These are phyloP conservation scores for Colletotrichum simmondsii DNA, from an alignment of 2,329 filamentous ascomycete species.

Conservation along the genomic window DNA sequence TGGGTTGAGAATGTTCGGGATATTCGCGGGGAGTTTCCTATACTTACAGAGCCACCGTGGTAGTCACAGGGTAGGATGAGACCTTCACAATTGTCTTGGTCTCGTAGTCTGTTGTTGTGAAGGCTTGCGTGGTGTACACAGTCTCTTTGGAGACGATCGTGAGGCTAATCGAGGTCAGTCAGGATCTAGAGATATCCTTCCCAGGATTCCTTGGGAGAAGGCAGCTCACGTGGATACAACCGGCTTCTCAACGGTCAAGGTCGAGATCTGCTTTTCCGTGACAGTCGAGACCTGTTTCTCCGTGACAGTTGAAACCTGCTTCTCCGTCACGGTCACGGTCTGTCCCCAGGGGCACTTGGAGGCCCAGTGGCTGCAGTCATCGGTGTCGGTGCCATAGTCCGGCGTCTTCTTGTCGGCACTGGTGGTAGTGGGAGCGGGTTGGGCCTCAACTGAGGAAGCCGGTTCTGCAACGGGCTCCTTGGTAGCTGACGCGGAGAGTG, in stretches of 20 bases:
- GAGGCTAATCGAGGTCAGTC: not conserved
- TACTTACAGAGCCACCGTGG: slow-evolving; percentile 31
- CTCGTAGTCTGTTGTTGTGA: slow-evolving; percentile 28
- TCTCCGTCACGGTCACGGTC: slow-evolving; percentile 25
- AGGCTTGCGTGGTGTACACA: slow-evolving; percentile 22
- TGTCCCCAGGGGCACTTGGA: slow-evolving; percentile 30
- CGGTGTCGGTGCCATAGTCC: slow-evolving; percentile 21
- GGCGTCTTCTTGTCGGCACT: slow-evolving; percentile 2
- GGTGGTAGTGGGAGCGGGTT: slow-evolving; percentile 11
- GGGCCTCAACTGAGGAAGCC: not conserved
- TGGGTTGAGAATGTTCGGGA: not conserved
- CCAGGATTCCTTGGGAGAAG: not conserved
- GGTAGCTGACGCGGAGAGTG: not conserved
- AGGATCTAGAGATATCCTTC: not conserved
- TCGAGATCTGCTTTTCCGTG: slow-evolving; percentile 36
- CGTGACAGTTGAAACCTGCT: not conserved
- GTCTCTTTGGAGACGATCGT: slow-evolving; percentile 25
- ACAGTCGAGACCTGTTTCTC: slow-evolving; percentile 26
- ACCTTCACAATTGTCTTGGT: slow-evolving; percentile 14
- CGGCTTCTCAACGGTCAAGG: slow-evolving; percentile 4
- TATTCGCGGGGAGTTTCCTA: not conserved
- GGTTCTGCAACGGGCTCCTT: not conserved
- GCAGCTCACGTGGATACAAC: slow-evolving; percentile 15
- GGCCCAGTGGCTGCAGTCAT: slow-evolving; percentile 26
- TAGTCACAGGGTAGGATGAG: slow-evolving; percentile 35